Evolutionary conservation across 306 rosid species (phyloP).

Genomic region (Castanea crenata): DNA sequence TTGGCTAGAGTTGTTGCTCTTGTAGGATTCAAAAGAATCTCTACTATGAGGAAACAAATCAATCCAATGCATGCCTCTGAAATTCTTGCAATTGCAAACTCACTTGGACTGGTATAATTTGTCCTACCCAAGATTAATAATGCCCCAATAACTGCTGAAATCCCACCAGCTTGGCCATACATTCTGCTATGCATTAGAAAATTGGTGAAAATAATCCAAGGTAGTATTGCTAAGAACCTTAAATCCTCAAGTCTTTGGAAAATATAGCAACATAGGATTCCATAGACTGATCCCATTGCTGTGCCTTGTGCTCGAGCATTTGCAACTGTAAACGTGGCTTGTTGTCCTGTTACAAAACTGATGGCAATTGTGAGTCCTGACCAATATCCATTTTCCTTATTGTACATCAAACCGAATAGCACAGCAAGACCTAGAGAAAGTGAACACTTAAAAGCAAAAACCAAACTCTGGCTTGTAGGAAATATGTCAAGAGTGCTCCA

Average conservation of each 20-base stretch:
- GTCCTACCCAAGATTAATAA: slow-evolving; percentile 70
- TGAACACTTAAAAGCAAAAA: slow-evolving; percentile 71
- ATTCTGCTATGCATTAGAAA: slow-evolving; percentile 66
- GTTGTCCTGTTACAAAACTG: slow-evolving; percentile 52
- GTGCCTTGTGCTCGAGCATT: slow-evolving; percentile 84
- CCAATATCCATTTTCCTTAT: slow-evolving; percentile 62
- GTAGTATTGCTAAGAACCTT: slow-evolving; percentile 53
- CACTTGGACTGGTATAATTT: slow-evolving; percentile 49
- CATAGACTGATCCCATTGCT: slow-evolving; percentile 73
- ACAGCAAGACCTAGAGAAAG: slow-evolving; percentile 66
- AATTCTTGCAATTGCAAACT: slow-evolving; percentile 66
- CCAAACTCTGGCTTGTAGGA: slow-evolving; percentile 38
- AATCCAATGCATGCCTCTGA: slow-evolving; percentile 69
- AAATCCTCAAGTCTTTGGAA: slow-evolving; percentile 30
- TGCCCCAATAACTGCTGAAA: slow-evolving; percentile 72
- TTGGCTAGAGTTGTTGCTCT: slow-evolving; percentile 73
- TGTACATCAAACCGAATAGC: slow-evolving; percentile 58
- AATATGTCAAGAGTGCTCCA: slow-evolving; percentile 23
- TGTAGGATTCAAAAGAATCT: slow-evolving; percentile 45
- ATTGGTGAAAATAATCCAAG: slow-evolving; percentile 64
- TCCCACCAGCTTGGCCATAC: slow-evolving; percentile 87
- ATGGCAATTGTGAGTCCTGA: slow-evolving; percentile 72
- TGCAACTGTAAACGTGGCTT: slow-evolving; percentile 57
- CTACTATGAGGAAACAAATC: slow-evolving; percentile 49
- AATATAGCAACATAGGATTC: slow-evolving; percentile 51